Base-by-base conservation (phyloP, 441 rosid genomes). In the Pelargonium fulgidum region DNA sequence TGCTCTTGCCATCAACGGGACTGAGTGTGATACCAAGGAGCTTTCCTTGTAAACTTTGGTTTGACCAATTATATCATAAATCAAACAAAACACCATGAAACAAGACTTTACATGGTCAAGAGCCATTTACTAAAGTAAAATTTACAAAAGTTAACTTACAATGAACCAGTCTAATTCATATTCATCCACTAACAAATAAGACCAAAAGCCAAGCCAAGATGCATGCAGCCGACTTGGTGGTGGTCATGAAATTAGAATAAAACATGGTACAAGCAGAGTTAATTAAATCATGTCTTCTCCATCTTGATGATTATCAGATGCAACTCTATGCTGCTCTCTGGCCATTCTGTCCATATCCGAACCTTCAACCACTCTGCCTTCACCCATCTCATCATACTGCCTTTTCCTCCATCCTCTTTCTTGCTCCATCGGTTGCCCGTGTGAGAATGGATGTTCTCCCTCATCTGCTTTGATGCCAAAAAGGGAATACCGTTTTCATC, bases 381-480 rank as follows among this genome's bases (percentile, higher is more conserved):
- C 79, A 45, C 73, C 80, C 76, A 72, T 76, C 19, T 80, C 82
- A 66, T 75, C 79, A 39, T 54, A 71, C 56, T 50, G 74, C 54
- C 73, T 64, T 73, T 79, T 81, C 65, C 77, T 74, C 86, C 84
- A 78, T 19, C 76, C 82, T 67, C 66, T 70, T 41, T 79, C 83
- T 70, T 72, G 76, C 70, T 70, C 82, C 74, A 42, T 62, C 24
- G 83, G 47, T 65, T 70, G 78, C 39, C 74, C 83, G 14, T 68
- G 83, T 20, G 83, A 45, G 67, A 77, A 72, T 19, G 47, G 83
- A 50, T 69, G 83, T 16, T 76, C 89, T 65, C 81, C 86, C 48
- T 64, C 83, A 76, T 86, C 90, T 85, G 90, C 68, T 82, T 68
- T 73, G 63, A 70, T 77, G 48, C 65, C 81, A 79, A 67, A 75